These are phyloP conservation scores for Solanum hybrid DNA, from an alignment of 305 asterid species.

Conservation along the genomic window DNA sequence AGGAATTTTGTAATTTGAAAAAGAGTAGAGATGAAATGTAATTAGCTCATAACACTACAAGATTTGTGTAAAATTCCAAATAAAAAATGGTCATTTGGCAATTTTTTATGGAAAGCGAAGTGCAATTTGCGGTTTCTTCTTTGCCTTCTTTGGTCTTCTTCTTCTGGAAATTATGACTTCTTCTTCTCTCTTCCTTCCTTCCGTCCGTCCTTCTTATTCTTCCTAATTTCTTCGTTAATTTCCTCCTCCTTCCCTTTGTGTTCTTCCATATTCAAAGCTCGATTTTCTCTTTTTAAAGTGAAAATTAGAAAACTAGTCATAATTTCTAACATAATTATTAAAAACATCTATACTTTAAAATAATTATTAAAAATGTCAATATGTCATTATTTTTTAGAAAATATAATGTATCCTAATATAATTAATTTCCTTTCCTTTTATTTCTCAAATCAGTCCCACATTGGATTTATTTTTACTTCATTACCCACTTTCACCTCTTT, in stretches of 20 bases:
- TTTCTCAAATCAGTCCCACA: no score
- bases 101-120: neutral
- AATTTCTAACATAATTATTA: no score
- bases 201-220: neutral
- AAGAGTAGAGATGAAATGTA: neutral
- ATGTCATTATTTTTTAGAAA: no score
- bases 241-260: neutral
- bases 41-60: neutral
- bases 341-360: no score
- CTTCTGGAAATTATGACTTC: neutral
- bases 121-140: neutral
- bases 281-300: no score
- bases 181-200: neutral
- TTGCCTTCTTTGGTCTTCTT: neutral
- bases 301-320: no score
- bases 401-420: no score
- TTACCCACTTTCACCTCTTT: no score
- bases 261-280: neutral
- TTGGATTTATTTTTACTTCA: no score
- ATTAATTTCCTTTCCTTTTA: no score
- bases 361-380: no score
- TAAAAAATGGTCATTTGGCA: neutral
- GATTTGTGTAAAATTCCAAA: neutral
- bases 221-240: no score
- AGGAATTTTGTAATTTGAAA: neutral